These are phyloP conservation scores for Vigna reflexopilosa DNA, from an alignment of 306 rosid genomes.

Conservation along the genomic window DNA sequence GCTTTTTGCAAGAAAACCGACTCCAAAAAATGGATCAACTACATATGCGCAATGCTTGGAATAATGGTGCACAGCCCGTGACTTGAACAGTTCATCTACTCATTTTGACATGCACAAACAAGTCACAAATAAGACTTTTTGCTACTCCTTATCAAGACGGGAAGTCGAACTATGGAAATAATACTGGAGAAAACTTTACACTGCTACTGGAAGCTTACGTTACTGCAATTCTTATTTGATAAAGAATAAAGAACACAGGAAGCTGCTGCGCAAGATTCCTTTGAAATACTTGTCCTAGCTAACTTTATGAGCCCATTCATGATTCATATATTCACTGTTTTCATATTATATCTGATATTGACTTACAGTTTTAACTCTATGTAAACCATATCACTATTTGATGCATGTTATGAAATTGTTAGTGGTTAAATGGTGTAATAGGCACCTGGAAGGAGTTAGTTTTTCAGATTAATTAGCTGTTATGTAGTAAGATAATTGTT, in stretches of 20 bases:
- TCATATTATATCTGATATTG: no score
- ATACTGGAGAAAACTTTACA: background rate
- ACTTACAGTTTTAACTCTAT: no score
- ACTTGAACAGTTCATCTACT: slow-evolving; percentile 40
- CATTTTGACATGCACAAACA: background rate
- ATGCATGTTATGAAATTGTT: no score
- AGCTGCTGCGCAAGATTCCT: slow-evolving; percentile 15
- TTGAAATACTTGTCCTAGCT: background rate
- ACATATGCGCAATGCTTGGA: slow-evolving; percentile 60
- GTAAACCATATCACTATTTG: no score
- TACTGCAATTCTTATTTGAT: slow-evolving; percentile 23
- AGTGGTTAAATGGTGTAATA: no score
- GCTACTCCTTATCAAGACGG: background rate
- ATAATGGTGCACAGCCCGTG: slow-evolving; percentile 61
- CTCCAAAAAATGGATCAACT: slow-evolving; percentile 44
- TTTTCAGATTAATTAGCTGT: no score
- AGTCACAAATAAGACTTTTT: background rate
- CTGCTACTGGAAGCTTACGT: slow-evolving; percentile 21
- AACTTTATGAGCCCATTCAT: no score
- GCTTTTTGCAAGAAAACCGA: slow-evolving; percentile 64
- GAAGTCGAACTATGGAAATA: slow-evolving; percentile 11
- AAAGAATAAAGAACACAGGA: background rate
- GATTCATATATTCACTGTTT: no score
- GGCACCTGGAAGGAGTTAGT: no score
- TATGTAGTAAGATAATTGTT: no score